A percentile compares a stretch with the other conserved stretches of the same genome.
phyloP scores from a whole-genome alignment of 345 rosid genomes.

The Acer saccharum region DNA sequence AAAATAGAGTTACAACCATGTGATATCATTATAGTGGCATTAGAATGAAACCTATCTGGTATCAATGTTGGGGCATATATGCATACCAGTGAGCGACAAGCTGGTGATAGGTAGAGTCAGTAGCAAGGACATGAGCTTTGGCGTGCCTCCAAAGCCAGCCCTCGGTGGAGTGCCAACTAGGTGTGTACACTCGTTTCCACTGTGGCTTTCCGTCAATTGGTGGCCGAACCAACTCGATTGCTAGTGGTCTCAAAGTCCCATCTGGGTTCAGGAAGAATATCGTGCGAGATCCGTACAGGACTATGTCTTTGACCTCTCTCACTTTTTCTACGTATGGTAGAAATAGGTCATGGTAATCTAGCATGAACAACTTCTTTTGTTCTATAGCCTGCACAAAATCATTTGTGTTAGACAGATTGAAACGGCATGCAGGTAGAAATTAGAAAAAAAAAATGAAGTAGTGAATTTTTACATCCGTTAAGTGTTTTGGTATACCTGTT shows the following conservation, averaged over 20 bases:
- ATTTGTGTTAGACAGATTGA: neutral
- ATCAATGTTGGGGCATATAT: neutral
- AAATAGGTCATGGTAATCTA: conserved; percentile 59
- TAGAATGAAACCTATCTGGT: too few species aligned
- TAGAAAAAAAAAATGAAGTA: too few species aligned
- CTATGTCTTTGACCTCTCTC: conserved; percentile 48
- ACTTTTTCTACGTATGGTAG: conserved; percentile 65
- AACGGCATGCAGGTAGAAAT: too few species aligned
- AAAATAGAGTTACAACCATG: neutral
- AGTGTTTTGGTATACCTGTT: conserved; percentile 41
- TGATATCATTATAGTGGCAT: too few species aligned
- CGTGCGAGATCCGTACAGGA: conserved; percentile 64
- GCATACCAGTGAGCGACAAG: conserved; percentile 71
- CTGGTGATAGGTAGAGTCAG: conserved; percentile 67
- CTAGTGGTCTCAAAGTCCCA: conserved; percentile 52
- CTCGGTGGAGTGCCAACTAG: conserved; percentile 44
- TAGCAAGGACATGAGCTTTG: conserved; percentile 63
- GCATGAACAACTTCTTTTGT: conserved; percentile 49
- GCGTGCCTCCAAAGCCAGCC: conserved; percentile 77
- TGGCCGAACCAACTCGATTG: conserved; percentile 69
- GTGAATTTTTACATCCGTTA: too few species aligned
- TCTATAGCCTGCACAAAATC: conserved; percentile 43
- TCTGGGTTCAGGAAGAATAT: conserved; percentile 57
- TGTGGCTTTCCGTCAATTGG: conserved; percentile 51
- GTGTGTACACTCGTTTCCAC: conserved; percentile 58